Conservation (phyloP, 176 grass and related monocot species). For the Guadua angustifolia region DNA sequence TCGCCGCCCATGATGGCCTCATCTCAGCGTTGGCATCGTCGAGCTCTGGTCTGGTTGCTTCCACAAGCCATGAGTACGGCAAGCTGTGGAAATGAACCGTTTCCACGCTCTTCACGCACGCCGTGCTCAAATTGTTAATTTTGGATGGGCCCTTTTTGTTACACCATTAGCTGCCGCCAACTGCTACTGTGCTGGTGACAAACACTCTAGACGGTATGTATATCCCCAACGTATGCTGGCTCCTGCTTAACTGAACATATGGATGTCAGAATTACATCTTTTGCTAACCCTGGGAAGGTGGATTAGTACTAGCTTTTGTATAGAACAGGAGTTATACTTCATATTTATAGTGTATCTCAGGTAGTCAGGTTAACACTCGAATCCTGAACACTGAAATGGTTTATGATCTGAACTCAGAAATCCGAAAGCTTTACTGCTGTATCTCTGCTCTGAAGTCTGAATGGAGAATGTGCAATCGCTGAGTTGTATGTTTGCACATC, state of each 20-base stretch:
- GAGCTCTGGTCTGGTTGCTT: constrained; percentile 72
- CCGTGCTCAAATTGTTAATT: background rate
- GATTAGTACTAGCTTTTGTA: constrained; percentile 53
- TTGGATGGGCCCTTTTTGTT: constrained; percentile 21
- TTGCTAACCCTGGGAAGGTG: constrained; percentile 42
- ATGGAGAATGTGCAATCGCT: background rate
- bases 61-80: constrained; percentile 72
- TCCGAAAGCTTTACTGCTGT: background rate
- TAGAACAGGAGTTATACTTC: constrained; percentile 1
- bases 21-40: constrained; percentile 68
- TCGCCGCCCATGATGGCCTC: constrained; percentile 63
- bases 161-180: background rate
- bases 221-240: background rate
- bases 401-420: background rate
- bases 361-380: background rate
- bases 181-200: constrained; percentile 14
- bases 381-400: background rate
- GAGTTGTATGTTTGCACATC: background rate
- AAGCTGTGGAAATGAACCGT: constrained; percentile 78
- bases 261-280: background rate
- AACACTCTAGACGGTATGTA: background rate
- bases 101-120: no score
- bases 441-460: background rate
- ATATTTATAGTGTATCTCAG: constrained; percentile 6
- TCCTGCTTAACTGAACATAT: constrained; percentile 36